These are phyloP conservation scores for Boletus rubroflammeus DNA, from an alignment of 768 basidiomycete species.

Conservation along the genomic window DNA sequence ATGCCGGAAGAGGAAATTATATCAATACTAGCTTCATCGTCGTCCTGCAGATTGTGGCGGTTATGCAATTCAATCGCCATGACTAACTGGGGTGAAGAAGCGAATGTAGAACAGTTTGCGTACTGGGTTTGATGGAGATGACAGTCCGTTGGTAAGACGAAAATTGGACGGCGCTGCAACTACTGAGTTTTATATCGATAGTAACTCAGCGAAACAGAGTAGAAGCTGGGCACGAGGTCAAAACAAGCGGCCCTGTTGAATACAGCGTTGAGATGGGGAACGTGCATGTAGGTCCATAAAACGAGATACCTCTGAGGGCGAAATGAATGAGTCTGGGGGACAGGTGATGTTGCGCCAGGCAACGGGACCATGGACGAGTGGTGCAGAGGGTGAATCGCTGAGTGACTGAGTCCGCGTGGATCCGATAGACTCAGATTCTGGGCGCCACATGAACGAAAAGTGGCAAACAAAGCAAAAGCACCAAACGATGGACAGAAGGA, in stretches of 20 bases:
- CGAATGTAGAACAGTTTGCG: slow-evolving; percentile 11
- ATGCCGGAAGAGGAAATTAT: slow-evolving; percentile 9
- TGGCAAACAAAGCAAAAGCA: slow-evolving; percentile 10
- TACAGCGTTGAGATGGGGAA: slow-evolving; percentile 25
- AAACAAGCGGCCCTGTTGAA: slow-evolving; percentile 33
- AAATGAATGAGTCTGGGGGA: slow-evolving; percentile 9
- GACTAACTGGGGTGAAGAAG: slow-evolving; percentile 5
- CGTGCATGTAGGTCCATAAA: slow-evolving; percentile 8
- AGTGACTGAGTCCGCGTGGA: slow-evolving; percentile 27
- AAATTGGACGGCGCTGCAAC: slow-evolving; percentile 38
- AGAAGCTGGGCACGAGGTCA: slow-evolving; percentile 37
- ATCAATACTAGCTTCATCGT: slow-evolving; percentile 12
- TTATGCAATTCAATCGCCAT: slow-evolving; percentile 30
- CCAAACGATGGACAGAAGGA: slow-evolving; percentile 8
- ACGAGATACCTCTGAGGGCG: slow-evolving; percentile 14
- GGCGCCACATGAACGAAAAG: slow-evolving; percentile 16
- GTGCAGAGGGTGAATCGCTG: slow-evolving; percentile 21
- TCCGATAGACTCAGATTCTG: slow-evolving; percentile 19
- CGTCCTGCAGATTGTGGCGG: slow-evolving; percentile 22
- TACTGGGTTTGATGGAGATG: slow-evolving; percentile 28
- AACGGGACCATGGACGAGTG: slow-evolving; percentile 1
- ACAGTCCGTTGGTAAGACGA: slow-evolving; percentile 35
- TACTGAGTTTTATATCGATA: slow-evolving; percentile 39
- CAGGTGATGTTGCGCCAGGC: slow-evolving; percentile 7
- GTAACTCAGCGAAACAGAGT: slow-evolving; percentile 39